A percentile compares a stretch with the other conserved stretches of the same genome.
Evolutionary conservation across 1,139 yeast genomes (phyloP).

Genomic region (Debaryomyces udenii): DNA sequence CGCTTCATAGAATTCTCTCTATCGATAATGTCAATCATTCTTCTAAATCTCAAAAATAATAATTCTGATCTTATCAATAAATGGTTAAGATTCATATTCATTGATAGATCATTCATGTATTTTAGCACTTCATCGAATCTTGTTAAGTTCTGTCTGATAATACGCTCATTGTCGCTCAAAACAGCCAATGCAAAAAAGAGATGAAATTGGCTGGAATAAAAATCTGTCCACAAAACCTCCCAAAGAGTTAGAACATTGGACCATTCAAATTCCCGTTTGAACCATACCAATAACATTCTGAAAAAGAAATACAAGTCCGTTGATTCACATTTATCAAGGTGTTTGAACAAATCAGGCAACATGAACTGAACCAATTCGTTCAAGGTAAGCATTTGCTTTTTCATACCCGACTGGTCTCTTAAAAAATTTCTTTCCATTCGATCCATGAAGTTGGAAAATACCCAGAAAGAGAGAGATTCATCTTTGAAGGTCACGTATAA

Average conservation of each 20-base stretch:
- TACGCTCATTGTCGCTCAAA: constrained; percentile 80
- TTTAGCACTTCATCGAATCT: constrained; percentile 90
- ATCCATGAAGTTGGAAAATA: constrained; percentile 86
- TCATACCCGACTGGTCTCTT: constrained; percentile 91
- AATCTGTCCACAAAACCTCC: constrained; percentile 93
- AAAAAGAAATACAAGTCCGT: constrained; percentile 90
- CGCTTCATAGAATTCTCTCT: constrained; percentile 45
- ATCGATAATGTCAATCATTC: constrained; percentile 78
- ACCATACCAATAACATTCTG: constrained; percentile 94
- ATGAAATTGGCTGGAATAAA: constrained; percentile 81
- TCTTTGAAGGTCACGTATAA: constrained; percentile 77
- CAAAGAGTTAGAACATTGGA: constrained; percentile 76
- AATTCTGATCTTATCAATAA: constrained; percentile 79
- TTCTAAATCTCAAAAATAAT: constrained; percentile 74
- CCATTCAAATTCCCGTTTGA: constrained; percentile 87
- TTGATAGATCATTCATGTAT: constrained; percentile 88
- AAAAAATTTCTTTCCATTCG: constrained; percentile 94
- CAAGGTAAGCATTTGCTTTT: constrained; percentile 79
- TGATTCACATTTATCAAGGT: constrained; percentile 84
- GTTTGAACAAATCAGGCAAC: constrained; percentile 82
- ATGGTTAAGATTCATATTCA: constrained; percentile 72
- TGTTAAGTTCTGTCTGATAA: constrained; percentile 70
- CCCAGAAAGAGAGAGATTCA: constrained; percentile 85
- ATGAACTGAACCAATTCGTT: constrained; percentile 84
- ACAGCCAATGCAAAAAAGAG: constrained; percentile 85